Evolutionary conservation across 176 grass and related monocot genomes (phyloP), one percentile per base, ranked within the genome.

Genomic region (Urochloa ruziziensis): DNA sequence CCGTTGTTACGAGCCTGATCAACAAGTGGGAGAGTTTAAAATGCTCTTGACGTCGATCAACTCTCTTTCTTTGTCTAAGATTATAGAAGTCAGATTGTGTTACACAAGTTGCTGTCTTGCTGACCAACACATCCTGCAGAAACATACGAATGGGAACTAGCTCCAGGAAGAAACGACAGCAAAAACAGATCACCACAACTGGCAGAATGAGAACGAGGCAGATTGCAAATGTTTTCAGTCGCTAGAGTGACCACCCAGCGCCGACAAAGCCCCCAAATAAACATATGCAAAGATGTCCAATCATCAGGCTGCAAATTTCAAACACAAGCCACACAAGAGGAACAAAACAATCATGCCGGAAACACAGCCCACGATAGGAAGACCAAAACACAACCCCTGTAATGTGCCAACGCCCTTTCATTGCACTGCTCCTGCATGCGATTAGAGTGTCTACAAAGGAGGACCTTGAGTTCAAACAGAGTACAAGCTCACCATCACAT

Each of bases 381-480:
- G 4, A 73, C 44, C 44, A 51, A 32, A 49, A 49, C 67, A 70
- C 39, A 70, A 7, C 24, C 62, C 39, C 24, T 43, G 29, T 69
- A 70, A 62, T 36, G 43, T 28, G 17, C 63, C 66, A 76, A 79
- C 33, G 52, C 49, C 33, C 72, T 30, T 86, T 49, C 84, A 78
- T 82, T 90, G 53, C 88, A 86, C 54, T 73, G 67, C 80, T 53
- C 60, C 74, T 40, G 59, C 60, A 23, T 74, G 74, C 21, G 74
- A 83, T 69, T 79, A 74, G 35, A 47, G 39, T 74, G 67, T 67
- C 47, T 79, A 90, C 58, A 83, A 83, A 89, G 53, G 74, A 86
- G 57, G 40, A 83, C 61, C 79, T 61, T 63, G 68, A 83, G 54
- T 74, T 87, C 66, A 74, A 87, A 90, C 37, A 83, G 74, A 87